A percentile compares a stretch with the other conserved stretches of the same genome.
Evolutionary conservation across 805 yeast species (phyloP).

Genomic region (Priceomyces castillae): DNA sequence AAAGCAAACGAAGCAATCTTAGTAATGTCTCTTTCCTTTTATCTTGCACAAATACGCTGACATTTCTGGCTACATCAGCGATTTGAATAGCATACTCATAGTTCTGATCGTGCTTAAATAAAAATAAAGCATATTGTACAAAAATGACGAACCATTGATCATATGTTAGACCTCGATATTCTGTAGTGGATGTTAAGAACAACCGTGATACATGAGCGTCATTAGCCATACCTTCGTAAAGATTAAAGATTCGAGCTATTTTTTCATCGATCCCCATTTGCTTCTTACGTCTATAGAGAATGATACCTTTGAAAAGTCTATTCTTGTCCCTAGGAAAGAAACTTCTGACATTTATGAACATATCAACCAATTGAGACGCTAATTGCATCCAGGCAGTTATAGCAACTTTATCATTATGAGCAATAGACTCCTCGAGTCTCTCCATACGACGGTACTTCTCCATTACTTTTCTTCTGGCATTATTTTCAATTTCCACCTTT

Average conservation of each 20-base stretch:
- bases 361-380: slow-evolving; percentile 79
- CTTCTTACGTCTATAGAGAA: slow-evolving; percentile 57
- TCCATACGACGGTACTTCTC: slow-evolving; percentile 55
- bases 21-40: slow-evolving; percentile 57
- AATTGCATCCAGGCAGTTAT: slow-evolving; percentile 77
- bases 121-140: slow-evolving; percentile 70
- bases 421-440: slow-evolving; percentile 41
- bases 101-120: slow-evolving; percentile 66
- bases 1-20: slow-evolving; percentile 64
- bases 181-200: slow-evolving; percentile 49
- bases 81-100: slow-evolving; percentile 48
- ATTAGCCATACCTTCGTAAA: slow-evolving; percentile 55
- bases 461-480: slow-evolving; percentile 55
- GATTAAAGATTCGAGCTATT: slow-evolving; percentile 61
- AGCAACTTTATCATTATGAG: slow-evolving; percentile 51
- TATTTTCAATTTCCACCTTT: slow-evolving; percentile 52
- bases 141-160: slow-evolving; percentile 84
- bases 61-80: slow-evolving; percentile 69
- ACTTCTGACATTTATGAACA: slow-evolving; percentile 71
- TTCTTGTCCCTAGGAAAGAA: slow-evolving; percentile 78
- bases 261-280: slow-evolving; percentile 70
- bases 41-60: slow-evolving; percentile 74
- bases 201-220: slow-evolving; percentile 26
- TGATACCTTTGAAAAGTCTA: slow-evolving; percentile 64
- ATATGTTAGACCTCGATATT: slow-evolving; percentile 72